Conservation (phyloP, 2,329 filamentous ascomycete species). For the Trichoderma lentiforme region DNA sequence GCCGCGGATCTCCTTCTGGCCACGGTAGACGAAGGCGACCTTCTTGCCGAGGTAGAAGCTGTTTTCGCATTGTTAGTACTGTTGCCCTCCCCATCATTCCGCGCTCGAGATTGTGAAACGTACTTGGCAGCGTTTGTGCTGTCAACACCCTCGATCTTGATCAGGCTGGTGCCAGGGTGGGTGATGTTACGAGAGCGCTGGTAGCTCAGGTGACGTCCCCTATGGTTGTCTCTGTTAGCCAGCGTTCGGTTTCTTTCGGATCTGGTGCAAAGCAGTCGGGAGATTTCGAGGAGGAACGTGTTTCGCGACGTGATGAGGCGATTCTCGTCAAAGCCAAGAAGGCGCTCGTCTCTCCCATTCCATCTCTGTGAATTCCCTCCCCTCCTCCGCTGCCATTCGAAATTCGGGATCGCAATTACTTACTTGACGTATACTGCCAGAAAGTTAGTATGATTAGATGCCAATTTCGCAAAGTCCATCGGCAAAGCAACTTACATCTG, state of each 20-base stretch:
- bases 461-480: background rate
- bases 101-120: constrained; percentile 32
- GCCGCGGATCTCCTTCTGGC: constrained; percentile 88
- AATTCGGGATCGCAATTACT: constrained; percentile 43
- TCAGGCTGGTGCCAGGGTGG: constrained; percentile 85
- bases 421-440: constrained; percentile 80
- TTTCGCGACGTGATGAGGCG: background rate
- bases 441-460: constrained; percentile 35
- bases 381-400: background rate
- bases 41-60: constrained; percentile 98
- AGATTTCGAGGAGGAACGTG: background rate
- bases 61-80: constrained; percentile 27
- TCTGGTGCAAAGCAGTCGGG: background rate
- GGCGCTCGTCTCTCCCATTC: background rate
- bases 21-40: constrained; percentile 98
- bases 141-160: constrained; percentile 99
- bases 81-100: background rate
- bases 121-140: constrained; percentile 84
- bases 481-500: constrained; percentile 66
- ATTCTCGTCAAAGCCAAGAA: background rate
- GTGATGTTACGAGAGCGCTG: constrained; percentile 91
- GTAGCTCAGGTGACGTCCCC: constrained; percentile 98
- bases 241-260: constrained; percentile 20
- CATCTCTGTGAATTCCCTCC: background rate
- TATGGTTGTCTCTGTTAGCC: constrained; percentile 40